Base-by-base conservation (phyloP, 2,329 filamentous ascomycete species). In the Scedosporium boydii region DNA sequence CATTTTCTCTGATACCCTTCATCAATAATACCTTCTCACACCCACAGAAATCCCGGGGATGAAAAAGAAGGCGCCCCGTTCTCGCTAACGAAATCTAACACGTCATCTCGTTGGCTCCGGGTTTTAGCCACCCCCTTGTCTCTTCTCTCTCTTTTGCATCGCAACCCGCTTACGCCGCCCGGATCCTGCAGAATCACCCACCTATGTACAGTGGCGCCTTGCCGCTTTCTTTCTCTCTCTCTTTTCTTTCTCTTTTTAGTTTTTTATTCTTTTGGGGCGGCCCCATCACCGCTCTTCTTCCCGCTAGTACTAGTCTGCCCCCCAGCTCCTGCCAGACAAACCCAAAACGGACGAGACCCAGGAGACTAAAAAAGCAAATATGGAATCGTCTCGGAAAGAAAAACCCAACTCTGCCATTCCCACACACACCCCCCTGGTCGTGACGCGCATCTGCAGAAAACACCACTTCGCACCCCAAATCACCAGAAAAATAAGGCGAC, bases 371-470 rank as follows among this genome's bases (percentile, higher is more conserved):
- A 21, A 18, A n/a, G 44, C 16, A 48, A 48, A 21, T 21, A 21
- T n/a, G 44, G 18, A 48, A 48, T 48, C 44, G 18, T 48, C 16
- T 48, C 44, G 16, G 44, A 21, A 48, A 48, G 10, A 48, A 48
- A 48, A n/a, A 48, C 18, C 16, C 44, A 21, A 7, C 44, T 48
- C 18, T 48, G 2, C 14, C 16, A n/a, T 48, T 48, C 18, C 44
- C 44, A 18, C 44, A 48, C 44, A 16, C 44, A 9, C 29, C 29
- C 29, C 51, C 51, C 21, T 23, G 51, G 18, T 26, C 23, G 51
- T 55, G 51, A 55, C 51, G 51, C 51, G 51, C 51, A 55, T 55
- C 51, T 55, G 51, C 51, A 55, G 18, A 27, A 55, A 55, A 55
- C 44, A 48, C 44, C 14, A 38, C 34, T 14, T 38, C 1, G 34